Conservation (phyloP, 2,329 filamentous ascomycete species). For the Stemphylium lycopersici region DNA sequence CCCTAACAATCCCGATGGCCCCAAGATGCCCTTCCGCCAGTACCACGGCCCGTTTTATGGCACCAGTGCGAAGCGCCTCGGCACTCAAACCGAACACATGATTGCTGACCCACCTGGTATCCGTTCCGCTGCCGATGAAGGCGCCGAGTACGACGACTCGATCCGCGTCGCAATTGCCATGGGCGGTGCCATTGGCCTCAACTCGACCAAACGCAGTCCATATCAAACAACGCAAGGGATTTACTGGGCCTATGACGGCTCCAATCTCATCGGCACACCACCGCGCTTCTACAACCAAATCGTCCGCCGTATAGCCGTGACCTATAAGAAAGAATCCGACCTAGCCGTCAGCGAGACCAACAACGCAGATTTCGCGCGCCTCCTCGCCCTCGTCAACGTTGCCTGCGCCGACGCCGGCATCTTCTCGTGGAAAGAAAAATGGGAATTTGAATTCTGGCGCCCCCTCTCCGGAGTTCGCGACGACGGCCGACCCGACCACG, state of each 20-base stretch:
- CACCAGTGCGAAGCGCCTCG: slow-evolving; percentile 27
- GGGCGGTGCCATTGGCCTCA: slow-evolving; percentile 16
- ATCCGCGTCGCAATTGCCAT: slow-evolving; percentile 14
- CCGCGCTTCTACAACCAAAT: slow-evolving; percentile 28
- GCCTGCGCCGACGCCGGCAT: slow-evolving; percentile 36
- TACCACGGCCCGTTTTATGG: slow-evolving; percentile 34
- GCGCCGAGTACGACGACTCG: slow-evolving; percentile 19
- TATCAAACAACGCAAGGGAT: slow-evolving; percentile 16
- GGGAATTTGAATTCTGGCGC: slow-evolving; percentile 39
- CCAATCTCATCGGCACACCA: slow-evolving; percentile 29
- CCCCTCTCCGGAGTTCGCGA: slow-evolving; percentile 34
- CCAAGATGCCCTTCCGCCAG: slow-evolving; percentile 19
- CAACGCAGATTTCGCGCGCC: slow-evolving; percentile 38
- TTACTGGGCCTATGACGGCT: slow-evolving; percentile 24
- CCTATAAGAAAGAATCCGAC: slow-evolving; percentile 13
- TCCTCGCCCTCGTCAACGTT: slow-evolving; percentile 33
- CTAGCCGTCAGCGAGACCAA: slow-evolving; percentile 16
- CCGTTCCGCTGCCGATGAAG: slow-evolving; percentile 8
- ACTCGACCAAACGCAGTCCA: slow-evolving; percentile 19
- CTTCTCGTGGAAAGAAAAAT: slow-evolving; percentile 39
- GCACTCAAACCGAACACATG: slow-evolving; percentile 20
- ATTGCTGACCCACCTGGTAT: slow-evolving; percentile 20
- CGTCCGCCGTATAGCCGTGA: slow-evolving; percentile 29
- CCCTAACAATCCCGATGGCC: slow-evolving; percentile 29
- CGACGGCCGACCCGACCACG: slow-evolving; percentile 17